These are phyloP conservation scores for Elsinoe ampelina DNA, from an alignment of 2,329 filamentous ascomycete genomes.

Conservation along the genomic window DNA sequence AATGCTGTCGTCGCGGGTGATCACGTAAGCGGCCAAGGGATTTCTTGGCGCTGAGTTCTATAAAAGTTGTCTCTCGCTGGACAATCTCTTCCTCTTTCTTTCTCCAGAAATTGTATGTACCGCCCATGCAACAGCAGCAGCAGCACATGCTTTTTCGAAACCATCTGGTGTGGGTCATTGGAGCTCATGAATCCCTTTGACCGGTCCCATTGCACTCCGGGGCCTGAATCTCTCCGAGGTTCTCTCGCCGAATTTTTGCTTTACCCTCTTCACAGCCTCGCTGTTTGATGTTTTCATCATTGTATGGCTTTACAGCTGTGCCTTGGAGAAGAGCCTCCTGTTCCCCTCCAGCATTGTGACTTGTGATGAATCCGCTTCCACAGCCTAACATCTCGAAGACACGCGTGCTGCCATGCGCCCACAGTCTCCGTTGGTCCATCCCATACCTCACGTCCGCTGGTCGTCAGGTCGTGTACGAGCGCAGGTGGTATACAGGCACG, in stretches of 20 bases:
- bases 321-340: background rate
- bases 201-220: background rate
- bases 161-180: background rate
- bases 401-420: background rate
- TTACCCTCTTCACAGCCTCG: background rate
- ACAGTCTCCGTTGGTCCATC: too few relatives aligned
- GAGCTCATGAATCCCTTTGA: background rate
- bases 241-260: background rate
- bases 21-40: background rate
- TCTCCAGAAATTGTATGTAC: background rate
- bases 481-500: too few relatives aligned
- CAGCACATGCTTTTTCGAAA: too few relatives aligned
- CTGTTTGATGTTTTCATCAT: background rate
- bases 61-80: background rate
- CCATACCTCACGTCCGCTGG: too few relatives aligned
- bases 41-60: background rate
- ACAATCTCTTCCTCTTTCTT: background rate
- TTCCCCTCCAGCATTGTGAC: background rate
- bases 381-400: too few relatives aligned
- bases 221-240: background rate
- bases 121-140: too few relatives aligned
- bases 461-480: too few relatives aligned
- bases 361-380: too few relatives aligned
- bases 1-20: background rate
- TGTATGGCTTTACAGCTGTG: background rate